Conservation (phyloP, 352 stramenopile species). For the Saprolegnia diclina region DNA sequence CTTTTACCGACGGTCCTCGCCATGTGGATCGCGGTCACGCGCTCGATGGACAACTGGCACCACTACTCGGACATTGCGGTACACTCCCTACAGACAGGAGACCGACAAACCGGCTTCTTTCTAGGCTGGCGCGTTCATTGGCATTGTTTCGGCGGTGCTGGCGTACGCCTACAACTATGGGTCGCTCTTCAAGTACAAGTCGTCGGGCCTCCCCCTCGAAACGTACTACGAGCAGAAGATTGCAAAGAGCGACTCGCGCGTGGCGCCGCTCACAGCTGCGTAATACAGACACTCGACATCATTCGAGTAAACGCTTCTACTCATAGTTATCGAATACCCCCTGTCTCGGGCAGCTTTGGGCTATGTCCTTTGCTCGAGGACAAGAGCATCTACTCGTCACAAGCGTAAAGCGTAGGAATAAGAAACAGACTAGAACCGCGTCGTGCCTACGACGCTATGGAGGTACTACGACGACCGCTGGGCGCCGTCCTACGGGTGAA, state of each 20-base stretch:
- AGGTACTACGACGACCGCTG: no score
- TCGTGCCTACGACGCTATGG: no score
- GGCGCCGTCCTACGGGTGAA: no score
- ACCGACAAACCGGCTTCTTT: no score
- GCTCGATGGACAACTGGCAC: conserved; percentile 81
- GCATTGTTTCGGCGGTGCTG: conserved; percentile 44
- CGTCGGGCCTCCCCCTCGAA: conserved; percentile 48
- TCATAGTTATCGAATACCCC: no score
- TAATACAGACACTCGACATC: not conserved
- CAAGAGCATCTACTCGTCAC: no score
- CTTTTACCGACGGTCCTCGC: conserved; percentile 54
- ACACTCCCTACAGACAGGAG: no score
- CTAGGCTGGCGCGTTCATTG: conserved; percentile 59
- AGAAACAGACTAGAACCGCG: no score
- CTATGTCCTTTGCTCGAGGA: no score
- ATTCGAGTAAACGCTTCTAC: no score
- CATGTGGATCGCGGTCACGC: conserved; percentile 63
- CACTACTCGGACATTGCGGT: conserved; percentile 78
- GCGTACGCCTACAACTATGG: conserved; percentile 68
- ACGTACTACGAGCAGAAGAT: conserved; percentile 35
- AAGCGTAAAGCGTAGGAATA: no score
- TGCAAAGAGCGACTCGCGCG: not conserved
- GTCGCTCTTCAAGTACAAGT: conserved; percentile 54
- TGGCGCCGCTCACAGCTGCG: not conserved
- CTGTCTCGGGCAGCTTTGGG: no score